Conservation (phyloP, 257 asterid genomes). For the Mitragyna speciosa region DNA sequence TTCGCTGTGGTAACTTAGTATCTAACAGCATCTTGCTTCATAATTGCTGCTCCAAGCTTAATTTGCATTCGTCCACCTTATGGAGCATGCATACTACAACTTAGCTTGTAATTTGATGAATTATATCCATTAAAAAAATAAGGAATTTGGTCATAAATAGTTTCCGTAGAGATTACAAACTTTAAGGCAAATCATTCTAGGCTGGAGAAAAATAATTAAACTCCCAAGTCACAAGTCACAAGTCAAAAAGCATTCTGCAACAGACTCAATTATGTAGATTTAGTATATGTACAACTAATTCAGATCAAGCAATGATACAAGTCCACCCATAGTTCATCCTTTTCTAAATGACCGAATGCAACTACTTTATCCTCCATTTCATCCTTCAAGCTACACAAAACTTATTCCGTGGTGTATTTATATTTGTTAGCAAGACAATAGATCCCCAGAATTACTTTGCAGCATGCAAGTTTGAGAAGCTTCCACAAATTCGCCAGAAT, state of each 20-base stretch:
- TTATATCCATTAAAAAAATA: background rate
- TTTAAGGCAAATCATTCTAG: background rate
- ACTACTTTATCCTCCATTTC: background rate
- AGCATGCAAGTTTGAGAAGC: too few species aligned
- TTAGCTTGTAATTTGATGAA: background rate
- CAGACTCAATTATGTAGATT: background rate
- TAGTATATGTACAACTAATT: background rate
- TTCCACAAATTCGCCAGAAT: background rate
- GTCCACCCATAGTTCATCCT: background rate
- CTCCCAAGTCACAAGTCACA: background rate
- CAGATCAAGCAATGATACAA: background rate
- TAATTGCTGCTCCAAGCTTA: background rate
- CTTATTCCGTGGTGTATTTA: background rate
- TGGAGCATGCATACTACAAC: background rate
- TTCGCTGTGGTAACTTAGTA: background rate
- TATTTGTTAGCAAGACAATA: background rate
- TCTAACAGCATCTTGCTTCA: background rate
- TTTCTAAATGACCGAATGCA: background rate
- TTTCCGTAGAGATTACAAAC: background rate
- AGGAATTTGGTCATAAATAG: background rate
- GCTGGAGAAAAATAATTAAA: too few species aligned
- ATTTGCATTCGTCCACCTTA: background rate
- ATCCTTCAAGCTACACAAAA: background rate
- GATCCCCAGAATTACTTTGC: background rate
- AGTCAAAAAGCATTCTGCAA: background rate